Base-by-base conservation (phyloP, 805 yeast species). In the Metschnikowia proteae region DNA sequence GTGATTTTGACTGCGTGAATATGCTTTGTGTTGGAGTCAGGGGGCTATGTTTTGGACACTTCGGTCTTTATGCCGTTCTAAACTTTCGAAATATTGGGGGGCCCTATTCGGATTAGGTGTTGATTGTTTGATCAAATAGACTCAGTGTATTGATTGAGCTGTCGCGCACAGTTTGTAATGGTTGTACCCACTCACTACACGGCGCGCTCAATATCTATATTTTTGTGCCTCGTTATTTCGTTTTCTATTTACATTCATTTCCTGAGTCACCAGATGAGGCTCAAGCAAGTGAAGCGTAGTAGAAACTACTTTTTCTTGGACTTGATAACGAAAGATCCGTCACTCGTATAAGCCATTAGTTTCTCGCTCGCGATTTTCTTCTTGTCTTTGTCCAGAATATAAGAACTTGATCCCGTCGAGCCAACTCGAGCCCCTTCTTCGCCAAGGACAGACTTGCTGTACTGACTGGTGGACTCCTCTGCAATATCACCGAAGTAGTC, bases 281-380 rank as follows among this genome's bases (percentile, higher is more conserved):
- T 17, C 31, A 35, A 22, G 17, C 17, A 10, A 17, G 17, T 8
- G 17, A 30, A 4, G n/a, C 8, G 6, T 30, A 13, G 36, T 10
- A 8, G 13, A 33, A 23, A 17, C 29, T 38, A 43, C 25, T 48
- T 44, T 53, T 64, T 63, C 55, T 70, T 72, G 27, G 60, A 52
- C 50, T 69, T 71, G 42, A 70, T 66, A 42, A 60, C 63, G 51
- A 72, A 72, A 11, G 73, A 60, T 5, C 70, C 72, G 54, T 72
- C 76, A 56, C 60, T 70, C 23, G 71, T 61, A 57, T 69, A 72
- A 8, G 76, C 75, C 62, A 72, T 57, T 60, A 72, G 57, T 53
- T 70, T 72, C 17, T 70, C 75, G 33, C 50, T 36, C 5, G 43
- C 36, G 4, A 36, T 28, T 32, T 37, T 48, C 45, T 44, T 38